Evolutionary conservation across 805 yeast species (phyloP).

Genomic region (Candida glaebosa): DNA sequence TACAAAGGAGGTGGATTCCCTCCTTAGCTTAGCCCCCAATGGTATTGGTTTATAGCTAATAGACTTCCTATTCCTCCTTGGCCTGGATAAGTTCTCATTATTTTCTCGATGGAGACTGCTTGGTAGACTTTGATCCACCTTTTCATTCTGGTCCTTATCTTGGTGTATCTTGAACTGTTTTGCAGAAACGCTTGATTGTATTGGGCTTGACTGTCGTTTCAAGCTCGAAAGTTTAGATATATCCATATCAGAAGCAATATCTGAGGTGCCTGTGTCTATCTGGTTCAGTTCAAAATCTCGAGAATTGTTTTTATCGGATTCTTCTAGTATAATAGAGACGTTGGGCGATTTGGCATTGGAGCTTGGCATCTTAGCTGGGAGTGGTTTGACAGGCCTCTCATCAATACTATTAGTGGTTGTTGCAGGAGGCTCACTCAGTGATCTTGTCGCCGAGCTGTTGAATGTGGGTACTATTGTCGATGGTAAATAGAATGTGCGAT

Average conservation of each 20-base stretch:
- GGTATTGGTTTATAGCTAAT: slow-evolving; percentile 71
- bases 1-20: slow-evolving; percentile 55
- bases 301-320: not conserved
- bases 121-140: not conserved
- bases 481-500: slow-evolving; percentile 2
- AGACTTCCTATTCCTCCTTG: slow-evolving; percentile 53
- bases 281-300: no score
- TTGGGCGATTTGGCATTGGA: not conserved
- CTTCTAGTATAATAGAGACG: slow-evolving; percentile 2
- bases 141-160: not conserved
- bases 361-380: not conserved
- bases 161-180: not conserved
- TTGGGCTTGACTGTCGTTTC: not conserved
- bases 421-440: not conserved
- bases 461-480: slow-evolving; percentile 1
- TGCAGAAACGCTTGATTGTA: no score
- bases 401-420: not conserved
- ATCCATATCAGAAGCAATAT: not conserved
- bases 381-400: not conserved
- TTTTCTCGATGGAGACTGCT: slow-evolving; percentile 9
- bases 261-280: not conserved
- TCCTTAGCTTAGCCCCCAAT: slow-evolving; percentile 62
- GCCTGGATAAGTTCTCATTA: slow-evolving; percentile 19
- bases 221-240: not conserved
- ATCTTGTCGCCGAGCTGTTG: not conserved